These are phyloP conservation scores for Mimosa pudica DNA, from an alignment of 306 rosid genomes.

Conservation along the genomic window DNA sequence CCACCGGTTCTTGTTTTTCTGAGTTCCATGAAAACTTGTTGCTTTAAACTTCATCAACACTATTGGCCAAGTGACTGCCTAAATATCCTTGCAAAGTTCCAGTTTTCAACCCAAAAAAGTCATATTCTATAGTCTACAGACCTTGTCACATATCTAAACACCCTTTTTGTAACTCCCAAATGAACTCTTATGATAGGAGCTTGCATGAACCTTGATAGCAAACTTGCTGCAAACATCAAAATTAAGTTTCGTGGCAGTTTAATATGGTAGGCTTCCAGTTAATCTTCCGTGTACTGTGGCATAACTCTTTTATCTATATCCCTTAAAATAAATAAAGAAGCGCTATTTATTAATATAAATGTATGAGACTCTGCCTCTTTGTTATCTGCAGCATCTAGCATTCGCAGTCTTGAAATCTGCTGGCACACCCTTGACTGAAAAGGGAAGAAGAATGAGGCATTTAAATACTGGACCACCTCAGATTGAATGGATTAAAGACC, in stretches of 20 bases:
- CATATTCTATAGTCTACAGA: neutral
- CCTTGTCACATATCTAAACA: neutral
- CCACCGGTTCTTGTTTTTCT: neutral
- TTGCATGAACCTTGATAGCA: neutral
- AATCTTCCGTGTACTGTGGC: neutral
- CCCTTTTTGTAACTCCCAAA: neutral
- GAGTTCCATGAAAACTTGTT: neutral
- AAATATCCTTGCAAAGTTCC: neutral
- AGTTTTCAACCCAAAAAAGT: neutral
- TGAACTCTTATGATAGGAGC: neutral
- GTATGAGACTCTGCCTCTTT: neutral
- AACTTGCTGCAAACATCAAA: neutral
- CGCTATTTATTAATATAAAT: neutral
- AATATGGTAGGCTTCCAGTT: neutral
- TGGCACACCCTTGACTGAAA: neutral
- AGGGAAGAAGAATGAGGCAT: neutral
- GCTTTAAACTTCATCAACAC: neutral
- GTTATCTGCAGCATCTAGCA: neutral
- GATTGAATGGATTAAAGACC: conserved; percentile 5
- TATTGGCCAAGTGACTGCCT: neutral
- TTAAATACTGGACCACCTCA: neutral
- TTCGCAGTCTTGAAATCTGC: neutral
- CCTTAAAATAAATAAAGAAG: neutral
- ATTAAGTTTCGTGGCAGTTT: neutral
- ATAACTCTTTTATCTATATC: neutral